Conservation (phyloP, 176 grass and related monocot species). For the Miscanthus lutarioriparius region DNA sequence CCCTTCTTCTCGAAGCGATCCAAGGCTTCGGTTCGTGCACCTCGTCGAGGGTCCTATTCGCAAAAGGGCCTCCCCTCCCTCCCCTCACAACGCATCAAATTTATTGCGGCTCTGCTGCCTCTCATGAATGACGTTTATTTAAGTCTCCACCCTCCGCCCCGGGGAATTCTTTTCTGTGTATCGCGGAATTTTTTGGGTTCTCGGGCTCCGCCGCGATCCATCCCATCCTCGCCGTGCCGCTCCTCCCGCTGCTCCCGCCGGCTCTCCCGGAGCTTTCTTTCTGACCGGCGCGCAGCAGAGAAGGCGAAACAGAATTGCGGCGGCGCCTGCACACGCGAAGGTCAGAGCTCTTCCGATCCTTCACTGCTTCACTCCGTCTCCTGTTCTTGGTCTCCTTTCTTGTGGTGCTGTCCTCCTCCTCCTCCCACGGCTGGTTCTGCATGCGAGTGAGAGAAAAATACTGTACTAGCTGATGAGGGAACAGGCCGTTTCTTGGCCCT, state of each 20-base stretch:
- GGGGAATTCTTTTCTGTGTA: slow-evolving; percentile 29
- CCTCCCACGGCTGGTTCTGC: slow-evolving; percentile 12
- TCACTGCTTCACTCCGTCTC: background rate
- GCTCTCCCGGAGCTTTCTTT: slow-evolving; percentile 37
- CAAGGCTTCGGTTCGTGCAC: slow-evolving; percentile 37
- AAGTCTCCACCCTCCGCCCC: slow-evolving; percentile 36
- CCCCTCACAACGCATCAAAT: slow-evolving; percentile 31
- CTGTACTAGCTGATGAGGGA: too few species aligned
- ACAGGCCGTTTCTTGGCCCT: background rate
- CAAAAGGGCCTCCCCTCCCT: background rate
- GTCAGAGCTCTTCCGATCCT: slow-evolving; percentile 42
- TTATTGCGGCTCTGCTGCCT: slow-evolving; percentile 44
- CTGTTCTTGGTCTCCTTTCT: background rate
- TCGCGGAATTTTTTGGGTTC: slow-evolving; percentile 50
- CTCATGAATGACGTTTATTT: slow-evolving; percentile 43
- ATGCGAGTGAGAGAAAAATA: slow-evolving; percentile 31
- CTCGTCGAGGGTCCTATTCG: background rate
- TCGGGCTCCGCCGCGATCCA: slow-evolving; percentile 55
- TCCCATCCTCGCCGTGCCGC: slow-evolving; percentile 31
- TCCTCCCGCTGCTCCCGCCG: slow-evolving; percentile 27
- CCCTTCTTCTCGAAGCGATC: slow-evolving; percentile 38
- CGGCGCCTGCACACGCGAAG: slow-evolving; percentile 17
- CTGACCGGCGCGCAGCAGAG: background rate
- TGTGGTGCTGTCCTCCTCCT: background rate
- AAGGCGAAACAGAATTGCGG: slow-evolving; percentile 26